Base-by-base conservation (phyloP, 2,329 filamentous ascomycete genomes). In the Pestalotiopsis sp. region DNA sequence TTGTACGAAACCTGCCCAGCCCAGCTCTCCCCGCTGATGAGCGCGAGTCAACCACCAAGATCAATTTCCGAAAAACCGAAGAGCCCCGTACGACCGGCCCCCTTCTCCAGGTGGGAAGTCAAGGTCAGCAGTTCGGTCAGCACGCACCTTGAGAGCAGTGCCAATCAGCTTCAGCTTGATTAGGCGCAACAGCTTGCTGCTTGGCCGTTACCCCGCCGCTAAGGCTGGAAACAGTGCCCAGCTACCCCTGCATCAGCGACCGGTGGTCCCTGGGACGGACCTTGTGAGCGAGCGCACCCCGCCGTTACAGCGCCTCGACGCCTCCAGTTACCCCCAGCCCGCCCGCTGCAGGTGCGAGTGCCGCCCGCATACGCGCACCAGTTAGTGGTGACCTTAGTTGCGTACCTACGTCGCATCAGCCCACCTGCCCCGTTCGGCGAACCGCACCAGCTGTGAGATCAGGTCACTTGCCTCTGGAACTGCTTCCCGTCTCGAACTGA, bases 361-460 rank as follows among this genome's bases (percentile, higher is more conserved):
- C 45, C 45, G 45, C 45, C 45, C 45, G 45, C 45, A n/a, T 52
- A 52, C n/a, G 45, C 45, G 45, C 45, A 52, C 45, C 45, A 52
- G 45, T 52, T 36, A 36, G 31, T 36, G 6, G 7, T 23, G 2
- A 23, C 23, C 27, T 6, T 31, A 31, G 45, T 25, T 23, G 57
- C 57, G 13, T n/a, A 61, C 59, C 25, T 23, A 12, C 5, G 25
- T 36, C n/a, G 36, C 56, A 67, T 25, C 65, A 61, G 65, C 56
- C 65, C 65, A 67, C 65, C 65, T 67, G 65, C 56, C 56, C 52
- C 31, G 25, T 67, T 61, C 65, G 41, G 65, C 56, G 52, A 39
- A 67, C 41, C 56, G 56, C 31, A 59, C 23, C 65, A 56, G 36
- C 20, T 25, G 61, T 64, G 38, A 64, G 25, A 52, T 64, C 61